These are phyloP conservation scores for Lentinula novae-zelandiae DNA, from an alignment of 1,284 basidiomycete species.

Conservation along the genomic window DNA sequence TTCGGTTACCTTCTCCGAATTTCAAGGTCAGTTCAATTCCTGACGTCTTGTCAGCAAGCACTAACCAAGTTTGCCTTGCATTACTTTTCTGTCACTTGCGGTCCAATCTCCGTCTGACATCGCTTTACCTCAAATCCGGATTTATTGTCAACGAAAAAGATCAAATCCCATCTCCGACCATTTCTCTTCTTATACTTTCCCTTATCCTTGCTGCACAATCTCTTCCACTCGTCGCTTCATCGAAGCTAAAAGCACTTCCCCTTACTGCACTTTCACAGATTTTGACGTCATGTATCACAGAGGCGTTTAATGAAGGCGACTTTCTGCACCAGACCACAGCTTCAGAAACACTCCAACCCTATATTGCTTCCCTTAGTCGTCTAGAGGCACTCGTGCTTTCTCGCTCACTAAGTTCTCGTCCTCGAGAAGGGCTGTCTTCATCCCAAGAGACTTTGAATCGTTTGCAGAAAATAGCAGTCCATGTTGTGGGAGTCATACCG, in stretches of 20 bases:
- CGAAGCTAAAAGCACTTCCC: constrained; percentile 56
- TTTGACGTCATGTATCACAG: constrained; percentile 43
- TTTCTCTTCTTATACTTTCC: constrained; percentile 24
- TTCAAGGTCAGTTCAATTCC: neutral
- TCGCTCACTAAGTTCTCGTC: constrained; percentile 43
- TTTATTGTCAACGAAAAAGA: neutral
- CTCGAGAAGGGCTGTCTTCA: constrained; percentile 40
- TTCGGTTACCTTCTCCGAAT: neutral
- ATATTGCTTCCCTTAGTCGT: constrained; percentile 46
- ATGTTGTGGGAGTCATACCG: constrained; percentile 1
- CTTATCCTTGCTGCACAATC: constrained; percentile 56
- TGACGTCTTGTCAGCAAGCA: neutral
- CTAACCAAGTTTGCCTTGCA: neutral
- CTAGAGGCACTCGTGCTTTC: constrained; percentile 44
- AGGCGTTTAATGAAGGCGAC: constrained; percentile 45
- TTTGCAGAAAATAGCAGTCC: constrained; percentile 24
- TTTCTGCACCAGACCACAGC: neutral
- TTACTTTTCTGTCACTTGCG: constrained; percentile 27
- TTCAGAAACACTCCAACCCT: constrained; percentile 20
- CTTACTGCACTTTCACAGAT: constrained; percentile 36
- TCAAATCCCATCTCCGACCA: constrained; percentile 6
- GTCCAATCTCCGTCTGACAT: neutral
- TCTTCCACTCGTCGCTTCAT: constrained; percentile 46
- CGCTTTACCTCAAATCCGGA: neutral
- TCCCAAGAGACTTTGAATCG: constrained; percentile 39